phyloP scores from a whole-genome alignment of 257 asterid species.

The Capsicum pubescens region DNA sequence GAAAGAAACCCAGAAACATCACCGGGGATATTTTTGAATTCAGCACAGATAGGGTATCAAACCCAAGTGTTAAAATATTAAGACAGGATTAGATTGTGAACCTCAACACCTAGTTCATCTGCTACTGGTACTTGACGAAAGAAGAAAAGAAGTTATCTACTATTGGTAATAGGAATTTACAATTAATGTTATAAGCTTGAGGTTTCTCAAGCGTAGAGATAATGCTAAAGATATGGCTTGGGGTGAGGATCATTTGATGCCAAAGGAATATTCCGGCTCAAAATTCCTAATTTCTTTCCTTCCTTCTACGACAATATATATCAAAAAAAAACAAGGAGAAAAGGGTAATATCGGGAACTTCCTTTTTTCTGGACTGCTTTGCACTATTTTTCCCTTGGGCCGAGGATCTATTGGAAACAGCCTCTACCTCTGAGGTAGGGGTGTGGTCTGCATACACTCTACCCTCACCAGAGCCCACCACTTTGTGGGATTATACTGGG shows the following conservation, averaged over 20 bases:
- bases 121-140: not conserved
- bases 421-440: too few species aligned
- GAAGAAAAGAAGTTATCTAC: slow-evolving; percentile 11
- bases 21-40: not conserved
- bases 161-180: not conserved
- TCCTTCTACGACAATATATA: not conserved
- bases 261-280: not conserved
- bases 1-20: not conserved
- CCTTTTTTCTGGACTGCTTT: too few species aligned
- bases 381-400: too few species aligned
- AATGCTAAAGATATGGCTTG: not conserved
- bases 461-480: too few species aligned
- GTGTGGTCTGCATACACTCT: too few species aligned
- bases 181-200: not conserved
- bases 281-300: not conserved
- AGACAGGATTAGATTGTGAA: slow-evolving; percentile 13
- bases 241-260: not conserved
- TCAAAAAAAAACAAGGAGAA: not conserved
- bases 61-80: not conserved
- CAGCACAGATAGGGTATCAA: slow-evolving; percentile 10
- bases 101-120: not conserved
- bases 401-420: too few species aligned
- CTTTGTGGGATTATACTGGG: too few species aligned
- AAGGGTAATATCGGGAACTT: too few species aligned
- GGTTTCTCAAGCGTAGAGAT: not conserved